Evolutionary conservation across 2,329 filamentous ascomycete genomes (phyloP).

Genomic region (Huntiella omanensis): DNA sequence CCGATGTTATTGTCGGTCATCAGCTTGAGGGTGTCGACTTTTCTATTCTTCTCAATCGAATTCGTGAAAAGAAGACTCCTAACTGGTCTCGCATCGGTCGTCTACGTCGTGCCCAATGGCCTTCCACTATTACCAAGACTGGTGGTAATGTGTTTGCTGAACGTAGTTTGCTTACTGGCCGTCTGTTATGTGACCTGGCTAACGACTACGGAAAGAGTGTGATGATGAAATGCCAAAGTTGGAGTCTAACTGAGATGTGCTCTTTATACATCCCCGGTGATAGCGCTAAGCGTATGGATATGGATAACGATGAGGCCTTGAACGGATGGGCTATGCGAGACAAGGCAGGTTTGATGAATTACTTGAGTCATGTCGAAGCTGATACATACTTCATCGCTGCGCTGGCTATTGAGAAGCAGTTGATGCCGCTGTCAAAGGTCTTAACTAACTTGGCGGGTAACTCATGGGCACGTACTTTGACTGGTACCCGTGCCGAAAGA

Average conservation of each 20-base stretch:
- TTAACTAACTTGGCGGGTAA: slow-evolving; percentile 93
- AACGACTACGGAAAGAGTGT: slow-evolving; percentile 95
- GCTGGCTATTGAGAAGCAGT: slow-evolving; percentile 70
- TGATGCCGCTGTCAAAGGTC: slow-evolving; percentile 84
- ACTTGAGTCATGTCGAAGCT: slow-evolving; percentile 79
- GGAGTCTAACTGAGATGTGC: slow-evolving; percentile 97
- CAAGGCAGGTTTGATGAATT: slow-evolving; percentile 77
- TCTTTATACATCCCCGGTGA: slow-evolving; percentile 63
- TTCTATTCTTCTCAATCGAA: slow-evolving; percentile 67
- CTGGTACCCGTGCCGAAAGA: slow-evolving; percentile 85
- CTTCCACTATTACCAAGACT: slow-evolving; percentile 64
- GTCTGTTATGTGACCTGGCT: slow-evolving; percentile 78
- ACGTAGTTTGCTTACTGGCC: slow-evolving; percentile 71
- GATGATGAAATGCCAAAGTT: slow-evolving; percentile 94
- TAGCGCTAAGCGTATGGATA: slow-evolving; percentile 50
- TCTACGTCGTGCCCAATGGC: slow-evolving; percentile 70
- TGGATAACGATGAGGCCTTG: slow-evolving; percentile 75
- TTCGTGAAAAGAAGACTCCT: slow-evolving; percentile 78
- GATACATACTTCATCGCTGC: slow-evolving; percentile 95
- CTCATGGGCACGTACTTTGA: slow-evolving; percentile 91
- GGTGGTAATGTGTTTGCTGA: slow-evolving; percentile 87
- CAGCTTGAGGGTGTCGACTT: slow-evolving; percentile 96
- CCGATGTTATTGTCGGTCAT: slow-evolving; percentile 85
- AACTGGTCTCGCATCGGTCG: slow-evolving; percentile 90
- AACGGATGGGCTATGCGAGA: slow-evolving; percentile 65